Base-by-base conservation (phyloP, 768 basidiomycete species). In the Xerocomellus dryophilus region DNA sequence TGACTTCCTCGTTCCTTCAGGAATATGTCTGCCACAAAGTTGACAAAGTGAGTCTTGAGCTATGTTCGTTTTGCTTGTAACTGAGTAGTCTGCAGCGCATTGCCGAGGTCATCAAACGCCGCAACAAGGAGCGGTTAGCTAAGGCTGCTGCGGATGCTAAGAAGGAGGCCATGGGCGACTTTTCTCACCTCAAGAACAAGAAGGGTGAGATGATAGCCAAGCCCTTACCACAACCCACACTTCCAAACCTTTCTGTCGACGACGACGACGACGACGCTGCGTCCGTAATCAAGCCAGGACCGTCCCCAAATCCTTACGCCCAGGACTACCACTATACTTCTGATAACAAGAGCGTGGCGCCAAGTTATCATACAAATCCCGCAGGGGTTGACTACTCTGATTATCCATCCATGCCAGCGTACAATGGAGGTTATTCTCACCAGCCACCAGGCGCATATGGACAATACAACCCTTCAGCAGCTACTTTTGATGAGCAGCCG, bases 21-120 rank as follows among this genome's bases (percentile, higher is more conserved):
- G 96, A 99, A 79, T 98, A 97, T 74, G 92, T 91, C 71, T 98
- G 95, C 69, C 93, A 98, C 77, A 97, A 98, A 72, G 93, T 98
- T 46, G 96, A 99, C 77, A 98, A 98, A 83, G 90, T 92, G 66
- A 51, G 64, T 57, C 29, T 54, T 49, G 35, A 5, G 15, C 25
- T 11, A n/a, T 44, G 18, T 5, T 41, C 11, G n/a, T 51, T n/a
- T 51, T 58, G 17, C 49, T 20, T 34, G 56, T 50, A 43, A 39
- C 56, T 62, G 34, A 66, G 36, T 27, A 29, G 29, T 43, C 63
- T 57, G 14, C 56, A 93, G 91, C 93, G 96, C 58, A 98, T 98
- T 62, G 82, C 86, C 53, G 90, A 87, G 66, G 85, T 98, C 54
- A 93, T 98, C 78, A 94, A 91, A 73, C 87, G 90, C 59, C 88